Percentiles rank a stretch among this genome's conserved stretches.
Evolutionary conservation across 768 basidiomycete species (phyloP).

Genomic region (Collybia mongolica): DNA sequence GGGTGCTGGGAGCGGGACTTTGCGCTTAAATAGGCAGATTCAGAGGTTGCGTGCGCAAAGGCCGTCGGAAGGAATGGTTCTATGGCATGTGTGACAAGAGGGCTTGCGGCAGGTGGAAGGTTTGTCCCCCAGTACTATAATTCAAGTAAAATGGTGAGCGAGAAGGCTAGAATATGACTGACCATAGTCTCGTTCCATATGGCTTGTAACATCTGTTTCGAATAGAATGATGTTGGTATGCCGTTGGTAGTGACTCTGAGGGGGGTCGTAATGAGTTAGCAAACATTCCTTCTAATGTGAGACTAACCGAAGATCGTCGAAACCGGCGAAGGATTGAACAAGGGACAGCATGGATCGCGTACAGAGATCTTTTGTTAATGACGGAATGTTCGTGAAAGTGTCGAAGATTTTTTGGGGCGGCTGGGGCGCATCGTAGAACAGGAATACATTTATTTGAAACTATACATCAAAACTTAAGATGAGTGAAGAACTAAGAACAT

Average conservation of each 20-base stretch:
- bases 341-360: constrained; percentile 41
- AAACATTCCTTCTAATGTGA: not conserved
- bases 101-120: constrained; percentile 23
- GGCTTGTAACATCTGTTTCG: constrained; percentile 30
- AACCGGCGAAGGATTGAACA: constrained; percentile 29
- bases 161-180: constrained; percentile 12
- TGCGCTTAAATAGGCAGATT: constrained; percentile 44
- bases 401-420: constrained; percentile 52
- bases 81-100: constrained; percentile 43
- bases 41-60: constrained; percentile 32
- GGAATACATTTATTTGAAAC: not conserved
- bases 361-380: constrained; percentile 31
- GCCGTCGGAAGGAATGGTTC: constrained; percentile 48
- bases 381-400: constrained; percentile 44
- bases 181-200: too few relatives aligned
- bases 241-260: constrained; percentile 30
- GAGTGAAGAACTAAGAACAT: not conserved
- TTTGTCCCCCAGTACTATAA: constrained; percentile 43
- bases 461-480: not conserved
- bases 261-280: constrained; percentile 34
- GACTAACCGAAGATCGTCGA: constrained; percentile 15
- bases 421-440: constrained; percentile 61
- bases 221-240: constrained; percentile 39
- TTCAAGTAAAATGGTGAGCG: not conserved
- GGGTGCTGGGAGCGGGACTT: constrained; percentile 33